Evolutionary conservation across 164 flowering plant species (phyloP).

Genomic region (Annona cherimola): DNA sequence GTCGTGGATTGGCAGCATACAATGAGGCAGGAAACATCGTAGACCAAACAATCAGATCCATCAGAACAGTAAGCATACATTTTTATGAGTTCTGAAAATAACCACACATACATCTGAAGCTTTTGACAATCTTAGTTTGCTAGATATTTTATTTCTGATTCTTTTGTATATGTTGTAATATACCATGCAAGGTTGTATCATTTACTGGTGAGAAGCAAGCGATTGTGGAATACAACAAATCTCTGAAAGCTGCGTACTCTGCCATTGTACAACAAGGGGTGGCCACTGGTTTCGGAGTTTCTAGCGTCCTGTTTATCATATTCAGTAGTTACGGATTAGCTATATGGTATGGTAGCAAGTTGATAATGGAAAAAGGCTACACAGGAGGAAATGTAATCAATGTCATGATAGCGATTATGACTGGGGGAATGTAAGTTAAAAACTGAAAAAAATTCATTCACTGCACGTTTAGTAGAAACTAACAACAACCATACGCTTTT

Average conservation of each 20-base stretch:
- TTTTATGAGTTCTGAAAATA: neutral
- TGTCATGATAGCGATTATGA: constrained; percentile 6
- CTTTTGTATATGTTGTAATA: neutral
- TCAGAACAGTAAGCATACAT: constrained; percentile 1
- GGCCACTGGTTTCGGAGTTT: constrained; percentile 4
- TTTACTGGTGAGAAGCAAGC: constrained; percentile 11
- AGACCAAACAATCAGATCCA: constrained; percentile 5
- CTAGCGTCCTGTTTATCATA: constrained; percentile 1
- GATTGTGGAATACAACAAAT: neutral
- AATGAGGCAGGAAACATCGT: constrained; percentile 1
- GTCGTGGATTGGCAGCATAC: constrained; percentile 2
- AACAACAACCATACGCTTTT: neutral
- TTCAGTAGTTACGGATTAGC: constrained; percentile 8
- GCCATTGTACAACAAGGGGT: constrained; percentile 1
- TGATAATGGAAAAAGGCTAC: constrained; percentile 9
- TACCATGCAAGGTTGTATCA: constrained; percentile 4
- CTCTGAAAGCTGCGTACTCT: neutral
- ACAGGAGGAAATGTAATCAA: constrained; percentile 8
- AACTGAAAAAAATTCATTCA: neutral
- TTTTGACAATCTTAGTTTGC: neutral
- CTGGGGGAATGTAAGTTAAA: constrained; percentile 54
- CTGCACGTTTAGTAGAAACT: neutral
- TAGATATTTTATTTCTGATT: neutral
- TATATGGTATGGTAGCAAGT: constrained; percentile 1
- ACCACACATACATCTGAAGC: too few relatives aligned